These are phyloP conservation scores for Scleromitrula shiraiana DNA, from an alignment of 2,329 filamentous ascomycete species.

Conservation along the genomic window DNA sequence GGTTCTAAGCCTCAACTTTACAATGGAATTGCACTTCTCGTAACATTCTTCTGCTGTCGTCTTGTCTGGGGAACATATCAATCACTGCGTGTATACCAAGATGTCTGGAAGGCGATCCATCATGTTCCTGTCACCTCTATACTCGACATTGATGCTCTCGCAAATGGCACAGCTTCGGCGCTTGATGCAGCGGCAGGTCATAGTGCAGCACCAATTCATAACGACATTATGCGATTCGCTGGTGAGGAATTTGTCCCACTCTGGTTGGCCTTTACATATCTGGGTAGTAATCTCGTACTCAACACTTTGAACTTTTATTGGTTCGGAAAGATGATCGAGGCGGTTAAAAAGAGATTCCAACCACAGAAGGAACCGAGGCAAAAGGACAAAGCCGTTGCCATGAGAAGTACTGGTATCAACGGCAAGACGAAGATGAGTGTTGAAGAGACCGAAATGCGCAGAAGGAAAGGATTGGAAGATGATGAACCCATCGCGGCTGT, in stretches of 20 bases:
- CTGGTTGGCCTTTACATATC: conserved; percentile 63
- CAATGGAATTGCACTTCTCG: conserved; percentile 66
- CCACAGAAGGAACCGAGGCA: conserved; percentile 34
- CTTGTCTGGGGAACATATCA: conserved; percentile 72
- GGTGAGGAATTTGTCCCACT: conserved; percentile 49
- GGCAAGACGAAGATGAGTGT: conserved; percentile 24
- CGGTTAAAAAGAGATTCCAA: conserved; percentile 68
- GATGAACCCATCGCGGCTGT: conserved; percentile 6
- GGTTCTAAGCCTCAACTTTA: conserved; percentile 66
- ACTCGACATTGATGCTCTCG: conserved; percentile 28
- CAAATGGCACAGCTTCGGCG: conserved; percentile 30
- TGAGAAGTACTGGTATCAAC: conserved; percentile 23
- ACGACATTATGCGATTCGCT: conserved; percentile 43
- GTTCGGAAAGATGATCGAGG: conserved; percentile 81
- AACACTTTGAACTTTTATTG: conserved; percentile 76
- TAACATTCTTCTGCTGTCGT: conserved; percentile 69
- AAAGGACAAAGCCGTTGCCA: conserved; percentile 26
- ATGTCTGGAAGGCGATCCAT: conserved; percentile 55
- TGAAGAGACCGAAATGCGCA: conserved; percentile 28
- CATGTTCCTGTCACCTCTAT: conserved; percentile 32
- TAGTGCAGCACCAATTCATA: conserved; percentile 22
- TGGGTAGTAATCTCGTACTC: conserved; percentile 62
- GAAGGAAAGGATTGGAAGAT: conserved; percentile 18
- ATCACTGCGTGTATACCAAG: conserved; percentile 59
- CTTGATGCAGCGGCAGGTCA: conserved; percentile 28